Evolutionary conservation across 306 rosid species (phyloP), one percentile per base, ranked within the genome.

Genomic region (Betula pendula): DNA sequence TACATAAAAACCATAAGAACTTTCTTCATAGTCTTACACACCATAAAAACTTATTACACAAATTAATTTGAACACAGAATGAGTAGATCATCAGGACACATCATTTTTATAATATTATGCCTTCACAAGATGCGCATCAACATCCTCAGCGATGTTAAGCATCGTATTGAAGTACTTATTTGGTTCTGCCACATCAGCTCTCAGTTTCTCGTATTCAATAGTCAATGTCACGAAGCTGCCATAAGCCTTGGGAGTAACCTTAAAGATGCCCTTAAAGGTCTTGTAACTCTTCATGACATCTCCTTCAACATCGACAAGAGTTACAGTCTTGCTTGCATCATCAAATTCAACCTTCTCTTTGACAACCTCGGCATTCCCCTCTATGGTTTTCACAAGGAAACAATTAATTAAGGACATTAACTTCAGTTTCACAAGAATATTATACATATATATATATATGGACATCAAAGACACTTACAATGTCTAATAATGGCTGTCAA

Each of bases 321-420:
- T 81, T 25, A 59, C 68, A 8, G 13, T 2, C 65, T 19, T 49
- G 55, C 45, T 77, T 24, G 29, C 79, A 44, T 77, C 85, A 48
- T 81, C 81, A 0, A 65, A 44, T 17, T 71, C 85, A 9, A 77
- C 68, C 78, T 56, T 72, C 74, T 77, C 85, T 66, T 77, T 81
- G 3, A 67, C 53, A 20, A 62, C 71, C 31, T n/a, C 79, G 2
- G 38, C 15, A 17, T 72, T 19, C 31, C 24, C 8, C 42, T 65
- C 77, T 51, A 3, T 3, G 2, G 27, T 55, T 5, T 35, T 60
- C 68, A 29, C 47, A 63, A 16, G 24, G 8, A 42, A 17, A 4
- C 8, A n/a, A 62, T 35, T 31, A 31, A 31, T 31, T 31, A 17
- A 5, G 19, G 48, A 33, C 5, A 9, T 35, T 8, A 20, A 16